phyloP scores from a whole-genome alignment of 768 basidiomycete genomes.

The Pholiota microspora region DNA sequence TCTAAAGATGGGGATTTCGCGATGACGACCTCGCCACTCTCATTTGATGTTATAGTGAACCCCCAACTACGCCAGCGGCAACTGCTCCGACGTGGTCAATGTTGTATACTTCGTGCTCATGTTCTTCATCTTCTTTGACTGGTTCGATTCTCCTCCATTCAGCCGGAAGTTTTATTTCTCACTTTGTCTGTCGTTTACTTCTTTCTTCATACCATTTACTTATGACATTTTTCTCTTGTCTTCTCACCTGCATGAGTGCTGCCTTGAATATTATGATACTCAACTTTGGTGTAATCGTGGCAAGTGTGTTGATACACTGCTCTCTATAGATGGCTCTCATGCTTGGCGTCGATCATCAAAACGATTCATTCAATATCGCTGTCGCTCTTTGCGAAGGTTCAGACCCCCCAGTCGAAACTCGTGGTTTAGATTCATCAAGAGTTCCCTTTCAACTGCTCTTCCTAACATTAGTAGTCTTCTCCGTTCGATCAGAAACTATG shows the following conservation, averaged over 20 bases:
- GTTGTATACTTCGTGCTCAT: conserved; percentile 16
- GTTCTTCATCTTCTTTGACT: conserved; percentile 8
- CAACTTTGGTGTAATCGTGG: background rate
- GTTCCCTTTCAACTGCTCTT: too few relatives aligned
- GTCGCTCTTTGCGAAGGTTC: background rate
- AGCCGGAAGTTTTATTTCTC: background rate
- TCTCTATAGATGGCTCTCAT: background rate
- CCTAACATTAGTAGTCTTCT: too few relatives aligned
- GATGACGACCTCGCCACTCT: conserved; percentile 30
- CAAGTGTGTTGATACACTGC: background rate
- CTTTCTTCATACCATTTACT: background rate
- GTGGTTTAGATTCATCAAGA: too few relatives aligned
- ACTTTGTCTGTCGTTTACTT: background rate
- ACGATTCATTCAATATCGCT: too few relatives aligned
- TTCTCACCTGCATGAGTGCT: background rate
- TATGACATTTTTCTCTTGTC: background rate
- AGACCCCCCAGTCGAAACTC: background rate
- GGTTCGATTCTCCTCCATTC: background rate
- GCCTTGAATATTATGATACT: background rate
- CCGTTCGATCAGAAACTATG: too few relatives aligned
- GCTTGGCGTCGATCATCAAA: background rate
- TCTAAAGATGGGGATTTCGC: conserved; percentile 83
- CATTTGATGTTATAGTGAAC: conserved; percentile 1
- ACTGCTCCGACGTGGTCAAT: conserved; percentile 8
- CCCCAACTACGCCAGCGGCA: background rate